phyloP scores from a whole-genome alignment of 1,284 basidiomycete genomes.

The Vanrija pseudolonga region DNA sequence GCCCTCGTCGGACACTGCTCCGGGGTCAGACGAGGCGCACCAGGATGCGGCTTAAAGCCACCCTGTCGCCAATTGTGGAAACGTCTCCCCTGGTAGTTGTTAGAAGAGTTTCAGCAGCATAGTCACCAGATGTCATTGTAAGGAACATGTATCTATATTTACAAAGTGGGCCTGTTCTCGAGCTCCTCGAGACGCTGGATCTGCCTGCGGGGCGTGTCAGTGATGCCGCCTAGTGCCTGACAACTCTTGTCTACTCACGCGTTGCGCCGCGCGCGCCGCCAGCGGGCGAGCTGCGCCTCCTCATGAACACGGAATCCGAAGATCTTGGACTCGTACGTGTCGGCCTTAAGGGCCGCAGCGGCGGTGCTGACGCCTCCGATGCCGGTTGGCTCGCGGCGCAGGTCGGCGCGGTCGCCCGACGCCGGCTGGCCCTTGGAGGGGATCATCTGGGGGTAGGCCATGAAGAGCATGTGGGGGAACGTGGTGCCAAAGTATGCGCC shows the following conservation, averaged over 20 bases:
- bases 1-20: too few relatives aligned
- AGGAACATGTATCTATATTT: constrained; percentile 13
- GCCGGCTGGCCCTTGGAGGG: constrained; percentile 68
- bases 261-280: constrained; percentile 86
- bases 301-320: constrained; percentile 94
- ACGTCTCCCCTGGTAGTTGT: too few relatives aligned
- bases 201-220: constrained; percentile 38
- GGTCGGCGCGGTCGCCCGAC: constrained; percentile 45
- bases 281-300: constrained; percentile 83
- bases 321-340: constrained; percentile 81
- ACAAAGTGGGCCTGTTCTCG: constrained; percentile 33
- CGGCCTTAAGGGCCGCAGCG: constrained; percentile 76
- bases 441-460: constrained; percentile 87
- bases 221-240: neutral
- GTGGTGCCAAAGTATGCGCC: constrained; percentile 96
- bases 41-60: too few relatives aligned
- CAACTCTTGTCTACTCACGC: constrained; percentile 55
- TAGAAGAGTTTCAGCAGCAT: too few relatives aligned
- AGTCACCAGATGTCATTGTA: too few relatives aligned
- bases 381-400: constrained; percentile 30
- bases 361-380: constrained; percentile 59
- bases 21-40: too few relatives aligned
- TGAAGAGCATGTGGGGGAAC: constrained; percentile 91
- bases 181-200: constrained; percentile 48
- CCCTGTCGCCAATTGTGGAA: too few relatives aligned